Conservation (phyloP, 1,284 basidiomycete species). For the Flammula alnicola region DNA sequence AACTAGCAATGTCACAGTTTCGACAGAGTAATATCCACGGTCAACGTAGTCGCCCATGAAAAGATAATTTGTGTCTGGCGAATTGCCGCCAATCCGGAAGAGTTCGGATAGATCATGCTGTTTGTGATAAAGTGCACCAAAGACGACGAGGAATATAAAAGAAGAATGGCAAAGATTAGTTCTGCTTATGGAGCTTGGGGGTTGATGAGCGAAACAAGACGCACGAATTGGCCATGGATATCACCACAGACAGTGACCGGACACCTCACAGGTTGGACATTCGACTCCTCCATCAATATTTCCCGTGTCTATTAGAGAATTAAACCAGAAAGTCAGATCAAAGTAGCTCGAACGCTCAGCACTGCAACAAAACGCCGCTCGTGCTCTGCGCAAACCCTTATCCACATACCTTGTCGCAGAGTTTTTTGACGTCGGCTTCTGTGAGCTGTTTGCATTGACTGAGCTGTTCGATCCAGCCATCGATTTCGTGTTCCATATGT, state of each 20-base stretch:
- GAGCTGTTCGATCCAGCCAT: conserved; percentile 96
- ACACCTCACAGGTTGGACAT: conserved; percentile 97
- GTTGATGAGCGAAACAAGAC: conserved; percentile 44
- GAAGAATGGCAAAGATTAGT: conserved; percentile 17
- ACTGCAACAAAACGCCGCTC: conserved; percentile 15
- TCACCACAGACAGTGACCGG: conserved; percentile 98
- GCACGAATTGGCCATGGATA: conserved; percentile 99
- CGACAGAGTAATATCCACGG: conserved; percentile 98
- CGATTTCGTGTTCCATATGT: conserved; percentile 82
- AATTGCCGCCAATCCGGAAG: conserved; percentile 99
- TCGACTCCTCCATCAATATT: conserved; percentile 97
- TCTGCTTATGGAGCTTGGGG: conserved; percentile 13
- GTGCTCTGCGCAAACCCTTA: conserved; percentile 20
- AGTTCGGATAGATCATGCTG: conserved; percentile 99
- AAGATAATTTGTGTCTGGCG: conserved; percentile 99
- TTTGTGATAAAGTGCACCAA: conserved; percentile 9
- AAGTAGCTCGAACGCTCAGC: conserved; percentile 14
- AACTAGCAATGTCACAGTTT: conserved; percentile 98
- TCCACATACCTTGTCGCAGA: conserved; percentile 94
- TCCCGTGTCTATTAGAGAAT: conserved; percentile 79
- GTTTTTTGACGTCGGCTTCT: conserved; percentile 95
- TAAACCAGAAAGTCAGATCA: conserved; percentile 21
- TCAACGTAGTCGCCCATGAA: conserved; percentile 99
- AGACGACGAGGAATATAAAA: neutral
- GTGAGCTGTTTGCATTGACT: conserved; percentile 98